These are phyloP conservation scores for Saccharomyces hybrid DNA, from an alignment of 1,139 yeast species.

Conservation along the genomic window DNA sequence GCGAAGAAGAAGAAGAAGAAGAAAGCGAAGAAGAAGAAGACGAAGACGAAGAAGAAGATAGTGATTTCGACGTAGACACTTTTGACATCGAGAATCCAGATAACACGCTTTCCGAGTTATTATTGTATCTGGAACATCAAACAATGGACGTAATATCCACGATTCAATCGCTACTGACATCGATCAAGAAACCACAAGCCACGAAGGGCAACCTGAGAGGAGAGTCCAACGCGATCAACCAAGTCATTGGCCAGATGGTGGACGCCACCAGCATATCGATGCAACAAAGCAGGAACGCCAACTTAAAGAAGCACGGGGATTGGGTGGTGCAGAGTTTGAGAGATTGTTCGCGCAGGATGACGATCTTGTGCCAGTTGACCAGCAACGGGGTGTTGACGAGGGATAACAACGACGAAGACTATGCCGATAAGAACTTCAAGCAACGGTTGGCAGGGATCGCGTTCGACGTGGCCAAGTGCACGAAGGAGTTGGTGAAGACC, in stretches of 20 bases:
- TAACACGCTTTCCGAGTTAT: constrained; percentile 75
- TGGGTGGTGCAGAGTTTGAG: constrained; percentile 83
- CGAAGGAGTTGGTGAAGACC: constrained; percentile 87
- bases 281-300: constrained; percentile 74
- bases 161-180: constrained; percentile 70
- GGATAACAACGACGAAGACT: constrained; percentile 50
- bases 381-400: constrained; percentile 29
- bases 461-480: constrained; percentile 89
- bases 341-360: constrained; percentile 80
- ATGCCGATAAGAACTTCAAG: constrained; percentile 76
- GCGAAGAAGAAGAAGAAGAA: constrained; percentile 3
- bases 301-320: constrained; percentile 80
- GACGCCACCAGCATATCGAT: constrained; percentile 84
- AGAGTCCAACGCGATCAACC: constrained; percentile 66
- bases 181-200: constrained; percentile 69
- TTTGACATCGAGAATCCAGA: constrained; percentile 84
- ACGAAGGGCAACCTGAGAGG: constrained; percentile 67
- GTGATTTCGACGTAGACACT: constrained; percentile 54
- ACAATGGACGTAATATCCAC: constrained; percentile 88
- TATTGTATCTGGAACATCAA: constrained; percentile 84
- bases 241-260: constrained; percentile 77
- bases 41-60: constrained; percentile 20
- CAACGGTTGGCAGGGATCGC: constrained; percentile 92
- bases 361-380: constrained; percentile 47
- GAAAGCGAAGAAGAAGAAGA: constrained; percentile 9